Evolutionary conservation across 1,284 basidiomycete species (phyloP), one percentile per base, ranked within the genome.

Genomic region (Microbotryomycetes sp.): DNA sequence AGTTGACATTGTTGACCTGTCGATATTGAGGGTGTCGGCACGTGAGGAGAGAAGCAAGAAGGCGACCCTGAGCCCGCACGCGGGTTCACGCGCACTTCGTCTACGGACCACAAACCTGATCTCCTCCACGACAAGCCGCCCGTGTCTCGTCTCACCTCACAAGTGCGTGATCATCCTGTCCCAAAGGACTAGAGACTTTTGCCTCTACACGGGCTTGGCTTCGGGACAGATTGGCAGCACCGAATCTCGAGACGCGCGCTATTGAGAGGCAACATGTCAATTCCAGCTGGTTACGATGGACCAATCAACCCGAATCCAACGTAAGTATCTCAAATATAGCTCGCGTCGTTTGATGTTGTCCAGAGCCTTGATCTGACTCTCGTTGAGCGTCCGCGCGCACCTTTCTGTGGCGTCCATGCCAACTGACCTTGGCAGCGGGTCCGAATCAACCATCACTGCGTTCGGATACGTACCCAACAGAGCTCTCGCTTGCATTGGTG

Each of bases 381-480:
- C 36, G 9, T 12, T 9, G 19, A 42, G 12, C 36, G 36, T 12
- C 36, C 36, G n/a, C n/a, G n/a, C n/a, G n/a, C n/a, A n/a, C n/a
- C n/a, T n/a, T n/a, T n/a, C n/a, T n/a, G n/a, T n/a, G n/a, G n/a
- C n/a, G n/a, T n/a, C n/a, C n/a, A n/a, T n/a, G n/a, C n/a, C n/a
- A n/a, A n/a, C n/a, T n/a, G 52, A 56, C 19, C 47, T 26, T 23
- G 19, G 15, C 4, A 59, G 64, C 23, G 74, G 73, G 25, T 74
- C n/a, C n/a, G n/a, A 76, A 62, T 69, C 76, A 4, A 23, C 52
- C 16, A 72, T 77, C 63, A 69, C 70, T 25, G 74, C 77, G 66
- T 77, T 75, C 56, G 74, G 75, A 48, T 78, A 76, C 67, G 59
- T 66, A 3, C 77, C 77, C 2, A 72, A 71, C 23, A 53, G 73